These are phyloP conservation scores for Syzygium aqueum DNA, from an alignment of 345 rosid species.

Conservation along the genomic window DNA sequence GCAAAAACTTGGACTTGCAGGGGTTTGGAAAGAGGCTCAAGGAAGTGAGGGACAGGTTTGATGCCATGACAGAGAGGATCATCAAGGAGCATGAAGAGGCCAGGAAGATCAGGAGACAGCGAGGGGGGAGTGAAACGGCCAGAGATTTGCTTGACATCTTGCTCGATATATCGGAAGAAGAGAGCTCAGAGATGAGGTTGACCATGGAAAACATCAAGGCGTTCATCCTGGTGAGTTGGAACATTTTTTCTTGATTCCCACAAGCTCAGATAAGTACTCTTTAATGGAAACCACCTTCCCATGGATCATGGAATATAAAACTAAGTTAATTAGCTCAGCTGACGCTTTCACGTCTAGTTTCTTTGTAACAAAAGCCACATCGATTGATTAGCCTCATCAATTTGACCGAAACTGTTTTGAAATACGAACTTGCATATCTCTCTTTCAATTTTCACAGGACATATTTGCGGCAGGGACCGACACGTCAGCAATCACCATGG, in stretches of 20 bases:
- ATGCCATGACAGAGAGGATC: conserved; percentile 25
- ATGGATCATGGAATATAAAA: background rate
- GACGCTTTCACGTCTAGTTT: background rate
- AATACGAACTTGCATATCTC: background rate
- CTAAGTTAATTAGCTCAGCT: background rate
- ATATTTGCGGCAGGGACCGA: conserved; percentile 63
- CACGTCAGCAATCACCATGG: conserved; percentile 39
- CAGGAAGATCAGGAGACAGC: conserved; percentile 15
- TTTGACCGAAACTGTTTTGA: background rate
- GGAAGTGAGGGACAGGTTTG: conserved; percentile 23
- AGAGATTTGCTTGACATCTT: conserved; percentile 41
- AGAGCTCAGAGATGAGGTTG: conserved; percentile 29
- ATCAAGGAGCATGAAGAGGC: conserved; percentile 37
- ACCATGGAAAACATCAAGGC: conserved; percentile 46
- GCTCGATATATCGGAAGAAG: conserved; percentile 33
- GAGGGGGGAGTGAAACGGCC: background rate
- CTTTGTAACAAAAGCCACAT: background rate
- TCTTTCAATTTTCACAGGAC: conserved; percentile 24
- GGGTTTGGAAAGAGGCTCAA: conserved; percentile 30
- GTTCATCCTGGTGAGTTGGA: conserved; percentile 32
- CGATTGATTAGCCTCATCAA: background rate
- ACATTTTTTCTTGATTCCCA: background rate
- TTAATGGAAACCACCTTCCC: background rate
- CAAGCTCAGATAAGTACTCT: background rate
- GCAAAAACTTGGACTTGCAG: conserved; percentile 45